Evolutionary conservation across 2,329 filamentous ascomycete species (phyloP).

Genomic region (Colletotrichum sp.): DNA sequence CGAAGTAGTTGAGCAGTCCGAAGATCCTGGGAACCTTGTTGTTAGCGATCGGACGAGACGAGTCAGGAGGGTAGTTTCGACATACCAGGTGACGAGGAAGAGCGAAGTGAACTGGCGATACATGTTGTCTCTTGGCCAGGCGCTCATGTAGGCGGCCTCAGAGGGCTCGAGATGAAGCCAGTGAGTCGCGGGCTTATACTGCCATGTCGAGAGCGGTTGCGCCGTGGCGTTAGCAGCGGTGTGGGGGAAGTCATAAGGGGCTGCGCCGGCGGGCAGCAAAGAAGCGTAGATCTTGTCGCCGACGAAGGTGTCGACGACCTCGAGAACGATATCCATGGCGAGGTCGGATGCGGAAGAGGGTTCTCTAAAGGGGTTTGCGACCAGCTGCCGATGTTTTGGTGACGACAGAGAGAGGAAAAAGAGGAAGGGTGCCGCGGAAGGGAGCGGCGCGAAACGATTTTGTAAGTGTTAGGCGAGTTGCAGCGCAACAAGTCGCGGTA

Average conservation of each 20-base stretch:
- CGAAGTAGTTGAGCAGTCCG: conserved; percentile 82
- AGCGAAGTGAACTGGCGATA: conserved; percentile 76
- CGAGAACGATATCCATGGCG: conserved; percentile 91
- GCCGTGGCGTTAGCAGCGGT: conserved; percentile 59
- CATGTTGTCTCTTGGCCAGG: conserved; percentile 78
- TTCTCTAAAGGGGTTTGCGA: background rate
- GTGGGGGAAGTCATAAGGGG: conserved; percentile 57
- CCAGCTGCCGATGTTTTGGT: background rate
- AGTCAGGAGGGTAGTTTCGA: conserved; percentile 10
- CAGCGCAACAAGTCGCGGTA: background rate
- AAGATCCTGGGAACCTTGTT: conserved; percentile 69
- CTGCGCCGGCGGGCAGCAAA: conserved; percentile 65
- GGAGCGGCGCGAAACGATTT: background rate
- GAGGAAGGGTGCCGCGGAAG: background rate
- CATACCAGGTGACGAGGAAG: conserved; percentile 86
- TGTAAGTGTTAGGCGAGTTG: background rate
- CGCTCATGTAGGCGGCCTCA: conserved; percentile 79
- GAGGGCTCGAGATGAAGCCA: conserved; percentile 74
- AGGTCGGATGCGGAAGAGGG: background rate
- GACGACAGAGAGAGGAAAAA: background rate
- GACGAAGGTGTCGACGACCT: conserved; percentile 80
- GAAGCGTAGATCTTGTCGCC: conserved; percentile 81
- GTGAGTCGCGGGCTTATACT: conserved; percentile 75
- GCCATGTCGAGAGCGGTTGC: conserved; percentile 63
- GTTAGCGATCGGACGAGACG: background rate